Base-by-base conservation (phyloP, 345 rosid species). In the Eucalyptus grandis region DNA sequence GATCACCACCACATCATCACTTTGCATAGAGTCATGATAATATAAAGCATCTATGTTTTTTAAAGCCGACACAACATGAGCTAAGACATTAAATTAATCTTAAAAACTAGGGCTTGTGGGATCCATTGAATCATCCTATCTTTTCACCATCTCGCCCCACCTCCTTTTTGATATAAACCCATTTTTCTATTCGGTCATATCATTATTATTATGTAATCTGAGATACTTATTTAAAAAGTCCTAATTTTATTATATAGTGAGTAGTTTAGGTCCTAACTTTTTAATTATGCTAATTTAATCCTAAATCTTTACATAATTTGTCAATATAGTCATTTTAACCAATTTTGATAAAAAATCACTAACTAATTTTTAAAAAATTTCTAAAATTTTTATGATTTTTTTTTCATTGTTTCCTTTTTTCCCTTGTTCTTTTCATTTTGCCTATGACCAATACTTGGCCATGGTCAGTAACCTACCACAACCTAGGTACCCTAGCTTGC, bases 281-380 rank as follows among this genome's bases (percentile, higher is more conserved):
- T 37, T 37, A 37, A 37, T 37, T 37, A 5, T 37, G 4, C 40
- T 37, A 37, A 37, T 37, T 37, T 4, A 37, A 37, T 37, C 40
- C 40, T 37, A 37, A 37, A 37, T 37, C 40, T 37, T 37, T 37
- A 37, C 40, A 37, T 37, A 37, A 37, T 37, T 37, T 37, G 40
- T 37, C 40, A 37, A 37, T 37, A 37, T 37, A 37, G 40, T 37
- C 5, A 37, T 37, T 37, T 37, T 37, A 37, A 37, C 40, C 40
- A 37, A 37, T 37, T 37, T 37, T 37, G 40, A 37, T 5, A 4
- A 37, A 37, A 37, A 37, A 37, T 37, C 40, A 37, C 40, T 37
- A 37, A 37, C 40, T 37, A 37, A 9, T 58, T 56, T 51, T 56
- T 10, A 0, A 24, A 24, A 0, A 58, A 0, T 1, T 24, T 58